Evolutionary conservation across 768 basidiomycete genomes (phyloP).

Genomic region (Amyloporia xantha): DNA sequence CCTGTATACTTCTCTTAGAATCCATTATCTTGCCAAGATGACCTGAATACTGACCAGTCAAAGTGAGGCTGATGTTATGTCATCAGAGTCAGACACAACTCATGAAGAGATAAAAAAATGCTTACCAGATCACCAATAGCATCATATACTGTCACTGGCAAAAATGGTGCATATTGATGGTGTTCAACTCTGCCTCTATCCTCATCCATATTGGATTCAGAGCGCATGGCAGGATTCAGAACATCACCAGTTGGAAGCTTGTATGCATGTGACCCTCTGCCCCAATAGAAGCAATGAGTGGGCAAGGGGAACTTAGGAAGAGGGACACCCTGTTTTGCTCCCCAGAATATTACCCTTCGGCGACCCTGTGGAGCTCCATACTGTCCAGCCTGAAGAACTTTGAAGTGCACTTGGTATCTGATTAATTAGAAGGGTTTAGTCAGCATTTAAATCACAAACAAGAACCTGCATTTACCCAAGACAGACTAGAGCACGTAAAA

Average conservation of each 20-base stretch:
- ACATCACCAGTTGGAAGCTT: conserved; percentile 39
- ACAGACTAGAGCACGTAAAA: conserved; percentile 49
- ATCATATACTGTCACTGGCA: conserved; percentile 51
- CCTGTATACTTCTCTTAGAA: conserved; percentile 29
- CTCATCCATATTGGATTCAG: background rate
- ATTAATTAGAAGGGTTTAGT: background rate
- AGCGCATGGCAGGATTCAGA: conserved; percentile 37
- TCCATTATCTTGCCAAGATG: background rate
- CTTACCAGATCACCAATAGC: conserved; percentile 67
- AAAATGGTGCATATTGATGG: conserved; percentile 47
- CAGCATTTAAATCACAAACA: conserved; percentile 9
- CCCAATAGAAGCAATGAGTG: conserved; percentile 41
- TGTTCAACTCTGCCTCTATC: background rate
- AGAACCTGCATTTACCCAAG: conserved; percentile 44
- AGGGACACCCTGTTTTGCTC: conserved; percentile 47
- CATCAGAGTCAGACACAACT: background rate
- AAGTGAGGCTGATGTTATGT: conserved; percentile 46
- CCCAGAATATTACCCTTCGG: conserved; percentile 62
- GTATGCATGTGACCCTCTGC: conserved; percentile 23
- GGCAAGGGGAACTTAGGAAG: conserved; percentile 63
- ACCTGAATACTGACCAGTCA: conserved; percentile 51
- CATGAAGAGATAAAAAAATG: conserved; percentile 9
- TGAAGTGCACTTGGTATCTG: conserved; percentile 63
- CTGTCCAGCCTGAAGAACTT: conserved; percentile 60
- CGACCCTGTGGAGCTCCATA: conserved; percentile 72